Percentiles rank a stretch among this genome's conserved stretches.
Evolutionary conservation across 129 eudicot genomes (phyloP).

Genomic region (Flaveria ramosissima): DNA sequence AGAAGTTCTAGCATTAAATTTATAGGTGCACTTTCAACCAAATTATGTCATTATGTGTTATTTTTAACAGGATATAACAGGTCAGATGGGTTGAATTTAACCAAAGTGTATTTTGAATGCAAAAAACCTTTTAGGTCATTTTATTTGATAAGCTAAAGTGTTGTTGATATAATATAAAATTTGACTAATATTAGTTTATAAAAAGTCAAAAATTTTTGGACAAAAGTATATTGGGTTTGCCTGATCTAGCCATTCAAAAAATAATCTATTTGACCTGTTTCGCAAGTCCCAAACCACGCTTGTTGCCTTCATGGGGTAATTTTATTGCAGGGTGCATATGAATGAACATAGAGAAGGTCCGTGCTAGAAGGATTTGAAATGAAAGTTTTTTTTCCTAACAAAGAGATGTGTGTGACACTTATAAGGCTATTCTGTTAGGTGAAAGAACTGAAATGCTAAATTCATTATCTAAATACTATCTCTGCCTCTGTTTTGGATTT

Average conservation of each 20-base stretch:
- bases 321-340: constrained; percentile 13
- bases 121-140: neutral
- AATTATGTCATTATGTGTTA: neutral
- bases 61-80: neutral
- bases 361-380: constrained; percentile 5
- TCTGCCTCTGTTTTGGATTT: constrained; percentile 15
- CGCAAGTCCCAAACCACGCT: neutral
- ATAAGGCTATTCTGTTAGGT: constrained; percentile 13
- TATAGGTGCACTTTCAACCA: neutral
- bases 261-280: neutral
- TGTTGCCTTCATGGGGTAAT: neutral
- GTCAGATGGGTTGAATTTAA: neutral
- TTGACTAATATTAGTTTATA: neutral
- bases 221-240: neutral
- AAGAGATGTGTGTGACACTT: constrained; percentile 9
- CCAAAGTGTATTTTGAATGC: neutral
- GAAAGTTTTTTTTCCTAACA: neutral
- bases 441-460: neutral
- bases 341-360: neutral
- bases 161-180: neutral
- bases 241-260: neutral
- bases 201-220: neutral
- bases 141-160: neutral
- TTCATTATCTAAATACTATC: constrained; percentile 15
- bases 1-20: constrained; percentile 8